Base-by-base conservation (phyloP, 768 basidiomycete species). In the Hysterangium stoloniferum region DNA sequence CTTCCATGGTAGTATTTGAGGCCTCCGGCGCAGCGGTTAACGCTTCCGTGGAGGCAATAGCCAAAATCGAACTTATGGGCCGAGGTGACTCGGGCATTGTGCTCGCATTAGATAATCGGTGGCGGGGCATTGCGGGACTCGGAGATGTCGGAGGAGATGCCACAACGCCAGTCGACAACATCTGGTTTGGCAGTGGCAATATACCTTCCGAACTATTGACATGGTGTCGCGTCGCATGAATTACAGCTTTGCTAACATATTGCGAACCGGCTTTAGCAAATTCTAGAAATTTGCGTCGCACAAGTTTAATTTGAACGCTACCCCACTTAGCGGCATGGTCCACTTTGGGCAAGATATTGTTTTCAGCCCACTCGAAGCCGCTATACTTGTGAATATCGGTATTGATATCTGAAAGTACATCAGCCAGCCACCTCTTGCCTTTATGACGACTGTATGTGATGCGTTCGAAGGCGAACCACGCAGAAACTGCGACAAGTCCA, bases 401-500 rank as follows among this genome's bases (percentile, higher is more conserved):
- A 33, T 63, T 68, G 31, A 67, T 57, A 50, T 82, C 80, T 29
- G 64, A 63, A 24, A 71, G 59, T 4, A 78, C 76, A 56, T 85
- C 84, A 42, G 74, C 72, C 8, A 86, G 76, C 82, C 82, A 85
- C 62, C 83, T 82, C 53, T 74, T 70, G 4, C 84, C 84, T 33
- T 76, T 70, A 59, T 85, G 79, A 8, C 74, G 71, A 20, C 70
- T 64, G 64, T 78, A 86, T 12, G 78, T 72, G 73, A 76, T 82
- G 8, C 79, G 75, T 60, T 86, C 84, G 4, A 77, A 80, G 11
- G 79, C 77, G 59, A 86, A 84, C 84, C 84, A 87, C 1, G 76
- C 66, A 0, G 83, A 84, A 6, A 86, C 84, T 3, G 84, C 82
- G 8, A 74, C 67, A 9, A 86, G 74, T 41, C 83, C 84, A 56